Conservation (phyloP, 202 grass and related monocot genomes). For the Zizania palustris region DNA sequence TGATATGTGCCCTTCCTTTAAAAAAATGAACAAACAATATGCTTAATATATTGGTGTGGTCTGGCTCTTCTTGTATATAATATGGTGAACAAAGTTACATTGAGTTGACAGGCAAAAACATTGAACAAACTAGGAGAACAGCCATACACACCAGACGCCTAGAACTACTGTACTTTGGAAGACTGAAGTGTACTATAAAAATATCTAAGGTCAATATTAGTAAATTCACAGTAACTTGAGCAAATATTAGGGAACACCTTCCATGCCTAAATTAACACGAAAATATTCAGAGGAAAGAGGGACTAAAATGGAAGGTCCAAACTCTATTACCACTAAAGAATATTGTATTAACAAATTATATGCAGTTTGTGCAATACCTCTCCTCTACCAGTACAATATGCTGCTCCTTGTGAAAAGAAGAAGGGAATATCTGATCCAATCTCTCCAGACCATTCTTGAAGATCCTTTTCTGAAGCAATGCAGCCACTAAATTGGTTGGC, state of each 20-base stretch:
- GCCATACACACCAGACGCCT: neutral
- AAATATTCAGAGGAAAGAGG: neutral
- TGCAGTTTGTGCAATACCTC: constrained; percentile 57
- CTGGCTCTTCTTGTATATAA: neutral
- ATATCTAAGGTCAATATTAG: constrained; percentile 21
- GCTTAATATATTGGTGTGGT: constrained; percentile 12
- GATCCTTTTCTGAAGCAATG: constrained; percentile 91
- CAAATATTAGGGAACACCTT: neutral
- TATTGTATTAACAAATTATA: neutral
- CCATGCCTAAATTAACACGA: neutral
- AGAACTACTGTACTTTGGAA: constrained; percentile 1
- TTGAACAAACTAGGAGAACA: neutral
- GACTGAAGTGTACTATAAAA: neutral
- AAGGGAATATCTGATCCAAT: constrained; percentile 98
- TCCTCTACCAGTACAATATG: constrained; percentile 92
- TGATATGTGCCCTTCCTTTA: neutral
- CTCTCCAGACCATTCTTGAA: constrained; percentile 96
- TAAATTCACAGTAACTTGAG: constrained; percentile 6
- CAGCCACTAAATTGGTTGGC: constrained; percentile 95
- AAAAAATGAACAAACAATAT: constrained; percentile 7
- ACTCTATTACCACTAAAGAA: constrained; percentile 16
- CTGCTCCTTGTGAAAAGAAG: constrained; percentile 91
- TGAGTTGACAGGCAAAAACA: neutral
- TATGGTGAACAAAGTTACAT: neutral
- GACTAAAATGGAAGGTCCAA: neutral